Percentiles rank a stretch among this genome's conserved stretches.
Evolutionary conservation across 1,284 basidiomycete genomes (phyloP).

Genomic region (Cryptococcus jaspeensis): DNA sequence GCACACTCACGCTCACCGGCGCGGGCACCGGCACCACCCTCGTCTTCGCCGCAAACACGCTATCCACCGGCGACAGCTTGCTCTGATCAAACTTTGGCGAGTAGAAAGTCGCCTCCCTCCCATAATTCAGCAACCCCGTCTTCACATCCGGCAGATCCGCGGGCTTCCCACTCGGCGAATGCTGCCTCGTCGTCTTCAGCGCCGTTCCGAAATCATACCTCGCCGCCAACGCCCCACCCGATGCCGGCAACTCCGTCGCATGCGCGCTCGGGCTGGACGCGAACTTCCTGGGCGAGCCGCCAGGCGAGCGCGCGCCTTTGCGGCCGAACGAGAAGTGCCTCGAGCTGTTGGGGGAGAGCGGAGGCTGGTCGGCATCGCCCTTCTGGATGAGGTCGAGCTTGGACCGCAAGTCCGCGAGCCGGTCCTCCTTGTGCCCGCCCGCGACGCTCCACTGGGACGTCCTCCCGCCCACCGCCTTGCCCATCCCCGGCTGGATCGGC

Average conservation of each 20-base stretch:
- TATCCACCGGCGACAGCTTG: conserved; percentile 1
- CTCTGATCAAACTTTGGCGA: conserved; percentile 32
- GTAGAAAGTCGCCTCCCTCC: conserved; percentile 34
- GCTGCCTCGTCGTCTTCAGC: conserved; percentile 47
- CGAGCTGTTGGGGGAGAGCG: conserved; percentile 21
- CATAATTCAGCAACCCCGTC: conserved; percentile 34
- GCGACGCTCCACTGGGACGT: conserved; percentile 50
- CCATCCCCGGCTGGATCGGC: conserved; percentile 38
- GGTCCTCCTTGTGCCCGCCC: conserved; percentile 43
- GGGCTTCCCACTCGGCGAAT: conserved; percentile 25
- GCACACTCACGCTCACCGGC: conserved; percentile 10
- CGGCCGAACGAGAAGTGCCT: conserved; percentile 14
- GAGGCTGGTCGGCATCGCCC: conserved; percentile 44
- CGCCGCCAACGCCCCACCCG: conserved; percentile 40
- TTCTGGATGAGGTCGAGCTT: conserved; percentile 54
- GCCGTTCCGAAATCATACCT: conserved; percentile 58
- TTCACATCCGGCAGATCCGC: conserved; percentile 30
- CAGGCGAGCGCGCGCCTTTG: conserved; percentile 10
- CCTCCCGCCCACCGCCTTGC: conserved; percentile 36
- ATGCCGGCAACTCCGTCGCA: conserved; percentile 24
- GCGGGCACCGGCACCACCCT: not conserved
- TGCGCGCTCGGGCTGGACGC: conserved; percentile 7
- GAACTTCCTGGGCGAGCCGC: conserved; percentile 9
- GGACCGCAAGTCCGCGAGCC: conserved; percentile 52
- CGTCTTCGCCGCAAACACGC: conserved; percentile 21